phyloP scores from a whole-genome alignment of 805 yeast genomes.

The Ogataea ramenticola region DNA sequence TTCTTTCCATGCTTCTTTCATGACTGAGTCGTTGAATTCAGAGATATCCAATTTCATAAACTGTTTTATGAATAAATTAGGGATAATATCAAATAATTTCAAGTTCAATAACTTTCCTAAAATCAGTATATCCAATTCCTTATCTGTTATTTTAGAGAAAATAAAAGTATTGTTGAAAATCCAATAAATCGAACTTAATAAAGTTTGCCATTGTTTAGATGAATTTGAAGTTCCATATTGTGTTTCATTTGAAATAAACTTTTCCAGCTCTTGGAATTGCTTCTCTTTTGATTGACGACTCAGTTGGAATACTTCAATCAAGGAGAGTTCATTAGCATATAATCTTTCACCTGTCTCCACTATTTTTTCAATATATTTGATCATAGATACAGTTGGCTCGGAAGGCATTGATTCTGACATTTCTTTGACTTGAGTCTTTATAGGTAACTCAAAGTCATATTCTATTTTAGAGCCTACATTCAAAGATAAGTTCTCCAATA shows the following conservation, averaged over 20 bases:
- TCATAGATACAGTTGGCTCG: conserved; percentile 9
- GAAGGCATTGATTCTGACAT: background rate
- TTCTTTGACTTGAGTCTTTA: background rate
- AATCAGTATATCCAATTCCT: conserved; percentile 15
- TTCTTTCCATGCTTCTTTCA: conserved; percentile 18
- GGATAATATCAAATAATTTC: conserved; percentile 12
- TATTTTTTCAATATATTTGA: conserved; percentile 7
- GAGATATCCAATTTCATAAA: conserved; percentile 11
- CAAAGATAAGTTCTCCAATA: conserved; percentile 9
- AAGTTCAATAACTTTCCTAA: conserved; percentile 15
- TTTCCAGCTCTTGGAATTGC: conserved; percentile 19
- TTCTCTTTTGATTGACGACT: conserved; percentile 7
- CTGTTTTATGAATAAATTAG: conserved; percentile 9
- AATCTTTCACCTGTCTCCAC: conserved; percentile 23
- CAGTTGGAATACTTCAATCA: conserved; percentile 17
- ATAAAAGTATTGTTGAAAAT: conserved; percentile 17
- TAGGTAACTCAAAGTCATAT: background rate
- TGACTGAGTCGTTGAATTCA: conserved; percentile 3
- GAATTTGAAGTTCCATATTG: conserved; percentile 5
- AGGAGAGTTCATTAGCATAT: conserved; percentile 18
- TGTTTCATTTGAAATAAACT: conserved; percentile 19
- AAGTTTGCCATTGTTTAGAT: conserved; percentile 15
- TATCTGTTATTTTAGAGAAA: conserved; percentile 16
- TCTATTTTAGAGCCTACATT: conserved; percentile 1
- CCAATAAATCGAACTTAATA: conserved; percentile 23